Evolutionary conservation across 345 rosid genomes (phyloP), one percentile per base, ranked within the genome.

Genomic region (Eucalyptus paniculata): DNA sequence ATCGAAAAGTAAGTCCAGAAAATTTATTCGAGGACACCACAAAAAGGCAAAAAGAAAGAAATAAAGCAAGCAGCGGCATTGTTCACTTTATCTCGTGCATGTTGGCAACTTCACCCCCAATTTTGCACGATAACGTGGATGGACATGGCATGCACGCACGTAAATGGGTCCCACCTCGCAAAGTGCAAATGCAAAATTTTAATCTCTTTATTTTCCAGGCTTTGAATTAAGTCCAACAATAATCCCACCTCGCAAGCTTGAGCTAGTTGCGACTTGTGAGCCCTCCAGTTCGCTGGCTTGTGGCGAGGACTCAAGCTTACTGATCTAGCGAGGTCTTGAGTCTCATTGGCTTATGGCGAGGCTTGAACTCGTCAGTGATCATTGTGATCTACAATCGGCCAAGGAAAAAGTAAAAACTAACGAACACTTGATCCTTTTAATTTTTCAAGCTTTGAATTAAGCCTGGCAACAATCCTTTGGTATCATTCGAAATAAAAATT

Each of bases 271-370:
- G 26, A 53, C 11, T 53, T 5, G 1, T 19, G 58, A 19, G 1
- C 0, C 58, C 58, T 53, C 58, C 0, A 7, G 1, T 4, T 18
- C 1, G 2, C 1, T 19, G 1, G 10, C 24, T 19, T 53, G 5
- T 8, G 10, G 0, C 0, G 11, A 53, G 58, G 58, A 2, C 56
- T 53, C 10, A 9, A 53, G 11, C 11, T 53, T 19, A 19, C 1
- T 2, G 0, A 8, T 53, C 56, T 53, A 19, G 5, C 2, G 0
- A 53, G 24, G 10, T 53, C 56, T 53, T 2, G 0, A 53, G 56
- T 1, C 10, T 53, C 56, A 19, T 53, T 53, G 10, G 4, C 54
- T 51, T 51, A 51, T 51, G 54, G 4, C 23, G 9, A 18, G 9
- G 2, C 56, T 3, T 53, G 56, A 53, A 53, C 56, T 53, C 2